Conservation (phyloP, 2,329 filamentous ascomycete genomes). For the Pseudocercospora pini-densiflorae region DNA sequence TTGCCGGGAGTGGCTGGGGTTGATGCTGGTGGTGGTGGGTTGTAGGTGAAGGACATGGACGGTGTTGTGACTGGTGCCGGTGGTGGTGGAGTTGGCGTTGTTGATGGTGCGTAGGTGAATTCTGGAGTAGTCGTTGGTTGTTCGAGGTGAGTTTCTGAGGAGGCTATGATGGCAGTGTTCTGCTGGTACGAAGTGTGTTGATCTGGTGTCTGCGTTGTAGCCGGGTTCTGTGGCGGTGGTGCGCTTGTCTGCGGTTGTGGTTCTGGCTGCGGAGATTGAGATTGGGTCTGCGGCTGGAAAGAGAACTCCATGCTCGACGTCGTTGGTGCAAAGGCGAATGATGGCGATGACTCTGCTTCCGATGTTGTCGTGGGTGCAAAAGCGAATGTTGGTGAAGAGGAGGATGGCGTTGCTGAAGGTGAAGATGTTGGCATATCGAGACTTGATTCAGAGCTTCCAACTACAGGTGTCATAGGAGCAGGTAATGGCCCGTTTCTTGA, state of each 20-base stretch:
- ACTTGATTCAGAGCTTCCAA: slow-evolving; percentile 3
- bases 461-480: slow-evolving; percentile 10
- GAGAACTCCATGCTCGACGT: slow-evolving; percentile 7
- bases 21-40: background rate
- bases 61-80: background rate
- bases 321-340: slow-evolving; percentile 7
- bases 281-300: background rate
- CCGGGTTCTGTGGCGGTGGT: background rate
- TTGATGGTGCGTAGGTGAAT: slow-evolving; percentile 14
- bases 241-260: background rate
- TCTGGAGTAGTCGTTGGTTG: slow-evolving; percentile 4
- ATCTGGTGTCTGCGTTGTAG: background rate
- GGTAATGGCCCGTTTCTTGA: background rate
- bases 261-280: background rate
- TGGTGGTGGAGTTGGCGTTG: background rate
- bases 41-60: background rate
- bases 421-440: slow-evolving; percentile 14
- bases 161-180: background rate
- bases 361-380: slow-evolving; percentile 7
- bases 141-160: background rate
- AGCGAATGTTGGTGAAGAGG: background rate
- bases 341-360: background rate
- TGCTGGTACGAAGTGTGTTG: background rate
- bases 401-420: background rate
- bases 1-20: background rate